These are phyloP conservation scores for Cladobotryum protrusum DNA, from an alignment of 2,329 filamentous ascomycete genomes.

Conservation along the genomic window DNA sequence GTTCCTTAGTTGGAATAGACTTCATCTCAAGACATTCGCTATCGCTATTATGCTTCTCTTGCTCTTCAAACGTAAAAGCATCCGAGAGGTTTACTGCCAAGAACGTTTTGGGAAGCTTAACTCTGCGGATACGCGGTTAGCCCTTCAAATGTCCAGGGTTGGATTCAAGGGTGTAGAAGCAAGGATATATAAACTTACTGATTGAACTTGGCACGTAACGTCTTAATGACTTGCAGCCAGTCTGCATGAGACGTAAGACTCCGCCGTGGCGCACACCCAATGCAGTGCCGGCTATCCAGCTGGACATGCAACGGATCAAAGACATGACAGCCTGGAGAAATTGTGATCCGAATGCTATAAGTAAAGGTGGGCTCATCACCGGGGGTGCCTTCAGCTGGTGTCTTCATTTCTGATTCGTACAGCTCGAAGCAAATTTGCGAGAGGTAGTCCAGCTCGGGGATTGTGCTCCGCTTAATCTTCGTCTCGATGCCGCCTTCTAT, in stretches of 20 bases:
- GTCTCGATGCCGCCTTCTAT: constrained; percentile 94
- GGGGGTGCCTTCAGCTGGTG: constrained; percentile 30
- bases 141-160: too few relatives aligned
- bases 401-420: constrained; percentile 84
- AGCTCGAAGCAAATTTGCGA: constrained; percentile 97
- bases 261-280: constrained; percentile 84
- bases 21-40: constrained; percentile 45
- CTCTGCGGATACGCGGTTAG: constrained; percentile 31
- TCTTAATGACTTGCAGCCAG: constrained; percentile 97
- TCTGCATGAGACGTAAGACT: constrained; percentile 87
- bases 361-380: constrained; percentile 68
- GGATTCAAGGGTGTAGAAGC: not conserved
- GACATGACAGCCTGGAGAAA: constrained; percentile 92
- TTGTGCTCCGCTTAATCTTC: constrained; percentile 91
- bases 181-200: constrained; percentile 53
- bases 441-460: constrained; percentile 94
- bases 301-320: constrained; percentile 95
- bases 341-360: constrained; percentile 93
- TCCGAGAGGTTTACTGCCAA: constrained; percentile 59
- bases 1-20: constrained; percentile 25
- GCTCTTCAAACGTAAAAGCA: constrained; percentile 53
- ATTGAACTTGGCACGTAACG: constrained; percentile 87
- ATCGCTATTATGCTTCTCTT: constrained; percentile 46
- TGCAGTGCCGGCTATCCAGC: constrained; percentile 92
- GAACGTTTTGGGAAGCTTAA: constrained; percentile 61